phyloP scores from a whole-genome alignment of 768 basidiomycete genomes.

The Leucocoprinus leucothites region DNA sequence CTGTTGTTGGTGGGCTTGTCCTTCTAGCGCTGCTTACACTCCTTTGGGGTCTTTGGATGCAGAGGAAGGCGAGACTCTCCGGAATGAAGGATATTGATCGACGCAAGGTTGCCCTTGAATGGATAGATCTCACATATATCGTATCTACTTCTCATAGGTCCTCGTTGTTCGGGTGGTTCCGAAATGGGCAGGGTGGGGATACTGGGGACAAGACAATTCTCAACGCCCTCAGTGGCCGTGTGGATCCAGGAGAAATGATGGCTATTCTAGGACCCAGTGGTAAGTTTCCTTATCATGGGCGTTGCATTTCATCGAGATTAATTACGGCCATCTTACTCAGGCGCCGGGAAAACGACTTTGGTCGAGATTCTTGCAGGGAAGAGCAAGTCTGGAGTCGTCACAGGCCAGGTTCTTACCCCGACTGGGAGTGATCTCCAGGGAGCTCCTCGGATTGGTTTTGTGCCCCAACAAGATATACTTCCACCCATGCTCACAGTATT shows the following conservation, averaged over 20 bases:
- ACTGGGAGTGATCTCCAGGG: constrained; percentile 20
- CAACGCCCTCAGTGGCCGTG: constrained; percentile 62
- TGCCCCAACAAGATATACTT: constrained; percentile 83
- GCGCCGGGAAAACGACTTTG: constrained; percentile 88
- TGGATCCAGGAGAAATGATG: constrained; percentile 83
- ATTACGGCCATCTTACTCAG: constrained; percentile 24
- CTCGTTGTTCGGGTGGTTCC: constrained; percentile 11
- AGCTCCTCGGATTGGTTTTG: constrained; percentile 71
- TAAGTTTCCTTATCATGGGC: constrained; percentile 21
- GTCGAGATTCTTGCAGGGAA: constrained; percentile 89
- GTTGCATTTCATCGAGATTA: background rate
- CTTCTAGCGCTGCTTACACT: constrained; percentile 57
- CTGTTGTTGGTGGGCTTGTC: constrained; percentile 72
- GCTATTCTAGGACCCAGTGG: constrained; percentile 93
- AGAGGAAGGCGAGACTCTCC: constrained; percentile 56
- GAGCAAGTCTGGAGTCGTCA: constrained; percentile 64
- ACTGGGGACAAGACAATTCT: constrained; percentile 63
- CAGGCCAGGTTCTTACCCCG: constrained; percentile 64
- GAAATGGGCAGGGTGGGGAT: constrained; percentile 14
- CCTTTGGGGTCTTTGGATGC: constrained; percentile 55
- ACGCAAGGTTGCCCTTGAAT: constrained; percentile 62
- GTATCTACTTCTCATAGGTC: constrained; percentile 32
- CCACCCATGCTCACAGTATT: constrained; percentile 77
- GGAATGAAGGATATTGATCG: constrained; percentile 35
- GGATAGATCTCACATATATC: constrained; percentile 67